phyloP scores from a whole-genome alignment of 1,284 basidiomycete species.

The Naganishia cerealis region DNA sequence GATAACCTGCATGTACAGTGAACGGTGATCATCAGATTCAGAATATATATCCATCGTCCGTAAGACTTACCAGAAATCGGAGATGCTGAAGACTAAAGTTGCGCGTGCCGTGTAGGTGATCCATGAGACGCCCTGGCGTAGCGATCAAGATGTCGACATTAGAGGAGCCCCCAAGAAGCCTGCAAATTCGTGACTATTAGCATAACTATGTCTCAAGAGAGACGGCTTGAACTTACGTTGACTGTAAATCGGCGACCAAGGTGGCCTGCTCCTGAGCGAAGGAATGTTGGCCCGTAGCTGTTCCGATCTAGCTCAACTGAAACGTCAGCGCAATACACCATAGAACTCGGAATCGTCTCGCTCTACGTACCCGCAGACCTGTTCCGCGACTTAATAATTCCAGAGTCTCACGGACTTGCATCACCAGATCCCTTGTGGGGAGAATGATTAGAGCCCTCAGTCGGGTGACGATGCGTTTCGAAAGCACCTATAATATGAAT shows the following conservation, averaged over 20 bases:
- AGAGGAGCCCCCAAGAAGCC: slow-evolving; percentile 65
- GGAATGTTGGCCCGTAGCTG: slow-evolving; percentile 52
- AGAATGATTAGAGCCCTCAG: slow-evolving; percentile 88
- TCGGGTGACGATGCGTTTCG: slow-evolving; percentile 71
- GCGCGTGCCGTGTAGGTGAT: slow-evolving; percentile 81
- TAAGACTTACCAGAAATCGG: slow-evolving; percentile 71
- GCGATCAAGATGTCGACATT: slow-evolving; percentile 92
- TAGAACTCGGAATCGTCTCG: background rate
- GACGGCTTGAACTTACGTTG: slow-evolving; percentile 36
- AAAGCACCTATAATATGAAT: slow-evolving; percentile 61
- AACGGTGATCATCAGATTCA: background rate
- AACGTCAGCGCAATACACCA: background rate
- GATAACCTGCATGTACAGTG: slow-evolving; percentile 65
- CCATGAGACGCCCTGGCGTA: slow-evolving; percentile 91
- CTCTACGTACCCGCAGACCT: slow-evolving; percentile 69
- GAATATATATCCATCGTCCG: background rate
- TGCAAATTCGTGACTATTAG: slow-evolving; percentile 32
- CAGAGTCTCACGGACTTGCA: slow-evolving; percentile 87
- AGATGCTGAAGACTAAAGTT: slow-evolving; percentile 92
- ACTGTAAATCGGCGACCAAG: slow-evolving; percentile 44
- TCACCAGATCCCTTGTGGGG: slow-evolving; percentile 92
- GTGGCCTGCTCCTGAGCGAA: slow-evolving; percentile 52
- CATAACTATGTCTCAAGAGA: background rate
- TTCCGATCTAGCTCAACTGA: slow-evolving; percentile 46
- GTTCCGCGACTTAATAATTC: slow-evolving; percentile 81